Evolutionary conservation across 192 early-diverging fungal species (phyloP), one percentile per base, ranked within the genome.

Genomic region (Backusella macrospora): DNA sequence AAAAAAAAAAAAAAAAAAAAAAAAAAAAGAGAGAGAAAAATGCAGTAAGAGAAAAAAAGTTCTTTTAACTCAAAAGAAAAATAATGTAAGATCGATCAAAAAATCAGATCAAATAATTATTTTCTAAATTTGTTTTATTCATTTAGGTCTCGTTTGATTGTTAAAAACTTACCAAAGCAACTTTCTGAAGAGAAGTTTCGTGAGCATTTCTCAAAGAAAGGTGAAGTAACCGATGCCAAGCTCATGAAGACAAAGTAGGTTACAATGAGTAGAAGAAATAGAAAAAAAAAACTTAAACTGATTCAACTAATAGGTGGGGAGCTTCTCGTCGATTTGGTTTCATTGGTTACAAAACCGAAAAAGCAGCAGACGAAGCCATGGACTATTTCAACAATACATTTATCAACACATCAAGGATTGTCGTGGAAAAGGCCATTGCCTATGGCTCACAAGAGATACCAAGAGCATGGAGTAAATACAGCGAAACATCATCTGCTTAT

Each of bases 101-200:
- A 23, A 21, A 55, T 55, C 49, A 55, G 49, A 55, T 55, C 21
- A 21, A 55, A 55, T 12, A 21, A 21, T 21, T 21, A 12, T 3
- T 55, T 21, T 21, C 12, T 55, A 55, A 55, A n/a, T 21, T 23
- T 14, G 7, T 14, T 64, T 38, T n/a, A n/a, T 8, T 38, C 34
- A 14, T 38, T 38, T 49, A 80, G 78, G 78, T 80, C 78, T 68
- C 92, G 98, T 59, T 87, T 99, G 37, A 93, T 99, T 76, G 93
- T 99, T 72, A 97, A 96, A 78, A 97, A 97, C 84, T 86, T 99
- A n/a, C 98, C 98, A 65, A 96, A 95, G 80, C 86, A 96, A 77
- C 83, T 95, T 39, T 90, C 87, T 14, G 88, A 93, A 48, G 91
- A 96, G 26, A 88, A 95, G 70, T 89, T 99, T 74, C 87, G 91